phyloP scores from a whole-genome alignment of 164 flowering plant species.

The Piper longum region DNA sequence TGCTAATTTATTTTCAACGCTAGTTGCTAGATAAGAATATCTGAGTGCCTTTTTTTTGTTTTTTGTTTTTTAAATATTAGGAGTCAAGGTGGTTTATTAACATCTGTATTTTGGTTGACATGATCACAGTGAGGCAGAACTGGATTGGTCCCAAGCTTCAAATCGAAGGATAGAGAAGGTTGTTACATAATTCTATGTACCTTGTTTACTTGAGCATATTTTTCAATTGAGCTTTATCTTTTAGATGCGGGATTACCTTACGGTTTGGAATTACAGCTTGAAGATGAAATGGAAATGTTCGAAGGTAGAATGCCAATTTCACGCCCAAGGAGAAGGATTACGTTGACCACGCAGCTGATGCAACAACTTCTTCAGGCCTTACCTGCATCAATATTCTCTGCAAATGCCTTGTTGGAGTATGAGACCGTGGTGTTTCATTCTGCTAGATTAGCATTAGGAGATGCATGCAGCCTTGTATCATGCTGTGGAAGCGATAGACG shows the following conservation, averaged over 20 bases:
- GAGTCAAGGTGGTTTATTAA: not conserved
- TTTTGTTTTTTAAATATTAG: too few species aligned
- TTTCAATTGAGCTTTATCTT: too few species aligned
- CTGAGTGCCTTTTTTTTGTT: too few species aligned
- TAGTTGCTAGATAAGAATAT: too few species aligned
- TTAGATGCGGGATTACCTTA: too few species aligned
- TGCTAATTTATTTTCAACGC: too few species aligned
- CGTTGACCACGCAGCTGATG: conserved; percentile 59
- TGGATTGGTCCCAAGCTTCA: conserved; percentile 54
- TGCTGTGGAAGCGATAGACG: conserved; percentile 16
- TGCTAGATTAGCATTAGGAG: conserved; percentile 51
- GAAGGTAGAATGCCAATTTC: conserved; percentile 25
- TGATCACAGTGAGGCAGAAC: conserved; percentile 41
- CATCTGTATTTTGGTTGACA: not conserved
- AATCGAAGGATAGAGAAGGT: conserved; percentile 62
- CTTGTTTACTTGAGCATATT: not conserved
- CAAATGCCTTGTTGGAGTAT: conserved; percentile 32
- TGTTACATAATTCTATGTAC: not conserved
- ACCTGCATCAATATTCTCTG: conserved; percentile 34
- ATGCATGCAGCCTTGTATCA: conserved; percentile 52
- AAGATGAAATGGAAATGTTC: conserved; percentile 29
- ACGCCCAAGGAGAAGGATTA: conserved; percentile 53
- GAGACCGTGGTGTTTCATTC: conserved; percentile 34
- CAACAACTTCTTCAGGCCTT: conserved; percentile 57
- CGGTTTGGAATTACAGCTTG: conserved; percentile 24